Conservation (phyloP, 495 filamentous ascomycete genomes). For the Penicillium manginii region DNA sequence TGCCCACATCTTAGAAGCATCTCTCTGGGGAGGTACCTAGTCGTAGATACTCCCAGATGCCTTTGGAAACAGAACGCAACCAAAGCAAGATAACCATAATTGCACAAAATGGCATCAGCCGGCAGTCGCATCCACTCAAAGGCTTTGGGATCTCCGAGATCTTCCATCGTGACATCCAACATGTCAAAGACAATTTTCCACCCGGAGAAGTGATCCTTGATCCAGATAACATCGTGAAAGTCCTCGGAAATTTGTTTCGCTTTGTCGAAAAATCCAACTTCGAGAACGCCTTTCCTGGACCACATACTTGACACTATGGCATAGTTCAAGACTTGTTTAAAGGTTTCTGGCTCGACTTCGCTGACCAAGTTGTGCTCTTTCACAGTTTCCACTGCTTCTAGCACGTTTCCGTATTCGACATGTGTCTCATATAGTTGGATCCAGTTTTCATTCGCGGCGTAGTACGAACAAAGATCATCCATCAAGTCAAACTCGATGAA, state of each 20-base stretch:
- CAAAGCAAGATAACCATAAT: no score
- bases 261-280: neutral
- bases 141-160: neutral
- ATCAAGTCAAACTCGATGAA: slow-evolving; percentile 36
- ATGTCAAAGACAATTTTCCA: no score
- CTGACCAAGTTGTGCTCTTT: slow-evolving; percentile 6
- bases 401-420: slow-evolving; percentile 11
- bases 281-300: no score
- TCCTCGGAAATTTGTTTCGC: neutral
- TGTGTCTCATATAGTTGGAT: slow-evolving; percentile 19
- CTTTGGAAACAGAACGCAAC: neutral
- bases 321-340: slow-evolving; percentile 9
- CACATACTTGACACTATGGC: neutral
- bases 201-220: no score
- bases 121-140: neutral
- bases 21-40: neutral
- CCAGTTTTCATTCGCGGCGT: slow-evolving; percentile 12
- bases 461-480: slow-evolving; percentile 24
- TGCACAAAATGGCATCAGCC: neutral
- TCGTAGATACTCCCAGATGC: neutral
- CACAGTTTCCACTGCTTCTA: slow-evolving; percentile 3
- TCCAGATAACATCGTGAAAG: no score
- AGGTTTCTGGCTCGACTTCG: slow-evolving; percentile 3
- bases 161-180: no score
- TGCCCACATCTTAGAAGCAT: neutral